These are phyloP conservation scores for Dichotomocladium elegans DNA, from an alignment of 371 early-diverging fungal species.

Conservation along the genomic window DNA sequence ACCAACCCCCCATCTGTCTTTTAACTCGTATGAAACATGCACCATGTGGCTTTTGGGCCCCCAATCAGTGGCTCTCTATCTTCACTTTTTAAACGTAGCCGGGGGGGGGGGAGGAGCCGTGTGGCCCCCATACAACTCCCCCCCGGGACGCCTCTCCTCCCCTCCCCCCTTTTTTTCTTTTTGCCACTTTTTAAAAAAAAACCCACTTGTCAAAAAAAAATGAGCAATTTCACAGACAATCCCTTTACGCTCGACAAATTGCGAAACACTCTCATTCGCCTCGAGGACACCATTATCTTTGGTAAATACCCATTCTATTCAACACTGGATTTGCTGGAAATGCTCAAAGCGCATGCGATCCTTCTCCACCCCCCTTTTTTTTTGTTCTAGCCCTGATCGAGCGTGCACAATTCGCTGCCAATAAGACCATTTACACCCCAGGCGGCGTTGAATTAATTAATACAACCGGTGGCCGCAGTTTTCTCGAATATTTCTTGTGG, in stretches of 20 bases:
- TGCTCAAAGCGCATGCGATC: neutral
- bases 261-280: constrained; percentile 73
- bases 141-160: no score
- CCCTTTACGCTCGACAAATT: constrained; percentile 51
- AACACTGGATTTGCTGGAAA: neutral
- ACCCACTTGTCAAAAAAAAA: no score
- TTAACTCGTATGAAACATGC: no score
- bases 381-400: constrained; percentile 77
- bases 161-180: no score
- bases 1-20: no score
- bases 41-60: no score
- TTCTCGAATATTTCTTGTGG: constrained; percentile 83
- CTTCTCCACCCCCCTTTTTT: no score
- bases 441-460: constrained; percentile 66
- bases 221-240: constrained; percentile 47
- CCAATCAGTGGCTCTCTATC: no score
- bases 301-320: constrained; percentile 43
- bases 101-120: no score
- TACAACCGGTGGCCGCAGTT: constrained; percentile 52
- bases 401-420: constrained; percentile 88
- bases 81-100: no score
- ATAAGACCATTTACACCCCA: constrained; percentile 73
- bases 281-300: constrained; percentile 96
- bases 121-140: no score
- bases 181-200: no score